Conservation (phyloP, 768 basidiomycete species). For the Amanita polypyramis region DNA sequence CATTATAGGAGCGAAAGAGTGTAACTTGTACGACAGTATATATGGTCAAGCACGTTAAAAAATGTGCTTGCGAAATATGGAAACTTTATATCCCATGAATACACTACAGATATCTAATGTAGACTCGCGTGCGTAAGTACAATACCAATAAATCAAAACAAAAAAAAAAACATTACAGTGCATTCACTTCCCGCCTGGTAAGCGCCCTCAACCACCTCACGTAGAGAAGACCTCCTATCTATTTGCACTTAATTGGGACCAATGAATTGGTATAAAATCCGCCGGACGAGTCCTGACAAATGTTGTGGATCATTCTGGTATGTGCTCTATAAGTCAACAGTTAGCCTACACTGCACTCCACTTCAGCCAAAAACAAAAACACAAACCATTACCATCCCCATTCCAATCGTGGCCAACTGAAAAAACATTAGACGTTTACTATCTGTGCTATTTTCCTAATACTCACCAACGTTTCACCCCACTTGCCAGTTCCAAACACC, state of each 20-base stretch:
- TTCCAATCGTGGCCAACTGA: slow-evolving; percentile 60
- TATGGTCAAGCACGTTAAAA: too few species aligned
- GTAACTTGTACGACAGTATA: too few species aligned
- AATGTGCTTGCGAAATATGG: too few species aligned
- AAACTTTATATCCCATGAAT: too few species aligned
- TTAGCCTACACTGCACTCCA: background rate
- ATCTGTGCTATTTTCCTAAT: slow-evolving; percentile 7
- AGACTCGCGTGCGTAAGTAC: too few species aligned
- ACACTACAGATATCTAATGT: too few species aligned
- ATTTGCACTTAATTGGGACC: slow-evolving; percentile 56
- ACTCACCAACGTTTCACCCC: slow-evolving; percentile 57
- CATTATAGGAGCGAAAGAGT: too few species aligned
- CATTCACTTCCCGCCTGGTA: too few species aligned
- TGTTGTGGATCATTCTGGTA: slow-evolving; percentile 80
- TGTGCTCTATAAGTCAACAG: slow-evolving; percentile 40
- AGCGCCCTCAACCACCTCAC: too few species aligned
- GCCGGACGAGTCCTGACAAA: slow-evolving; percentile 69
- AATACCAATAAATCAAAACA: too few species aligned
- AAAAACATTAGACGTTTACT: slow-evolving; percentile 1
- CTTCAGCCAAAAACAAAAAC: background rate
- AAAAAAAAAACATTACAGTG: too few species aligned
- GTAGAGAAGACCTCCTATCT: too few species aligned
- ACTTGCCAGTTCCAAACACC: slow-evolving; percentile 61
- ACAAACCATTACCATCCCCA: slow-evolving; percentile 87
- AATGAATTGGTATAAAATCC: slow-evolving; percentile 81